Conservation (phyloP, 2,329 filamentous ascomycete genomes). For the Seiridium unicorne region DNA sequence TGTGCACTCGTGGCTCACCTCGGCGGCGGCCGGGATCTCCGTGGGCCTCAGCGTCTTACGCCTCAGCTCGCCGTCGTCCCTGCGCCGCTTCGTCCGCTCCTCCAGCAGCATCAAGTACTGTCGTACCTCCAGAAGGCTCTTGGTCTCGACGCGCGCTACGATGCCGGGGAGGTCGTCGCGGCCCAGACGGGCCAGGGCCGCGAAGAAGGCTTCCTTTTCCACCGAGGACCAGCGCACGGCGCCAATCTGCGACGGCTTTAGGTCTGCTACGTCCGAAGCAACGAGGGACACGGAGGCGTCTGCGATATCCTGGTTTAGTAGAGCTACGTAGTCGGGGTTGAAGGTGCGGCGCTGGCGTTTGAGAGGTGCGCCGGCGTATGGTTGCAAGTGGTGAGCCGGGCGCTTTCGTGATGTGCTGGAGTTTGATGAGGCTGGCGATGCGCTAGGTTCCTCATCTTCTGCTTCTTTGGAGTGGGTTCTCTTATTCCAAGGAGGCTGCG, state of each 20-base stretch:
- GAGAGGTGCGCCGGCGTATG: constrained; percentile 29
- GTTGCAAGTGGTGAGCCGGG: constrained; percentile 11
- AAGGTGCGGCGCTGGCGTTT: constrained; percentile 44
- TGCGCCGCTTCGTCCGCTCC: constrained; percentile 40
- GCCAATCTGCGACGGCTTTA: constrained; percentile 61
- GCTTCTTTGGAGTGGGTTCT: background rate
- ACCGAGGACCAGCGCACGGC: constrained; percentile 64
- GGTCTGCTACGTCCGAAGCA: constrained; percentile 22
- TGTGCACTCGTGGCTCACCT: constrained; percentile 67
- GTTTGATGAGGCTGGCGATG: background rate
- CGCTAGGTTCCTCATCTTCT: background rate
- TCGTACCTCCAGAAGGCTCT: constrained; percentile 71
- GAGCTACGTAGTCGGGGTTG: constrained; percentile 44
- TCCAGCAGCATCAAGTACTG: constrained; percentile 67
- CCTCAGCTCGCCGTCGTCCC: constrained; percentile 25
- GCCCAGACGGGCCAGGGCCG: constrained; percentile 62
- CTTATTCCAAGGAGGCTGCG: background rate
- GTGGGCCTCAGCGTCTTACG: constrained; percentile 40
- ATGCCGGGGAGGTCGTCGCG: constrained; percentile 62
- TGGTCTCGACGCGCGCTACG: constrained; percentile 62
- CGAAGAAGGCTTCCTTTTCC: constrained; percentile 73
- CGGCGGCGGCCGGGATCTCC: constrained; percentile 69
- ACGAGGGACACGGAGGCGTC: constrained; percentile 43
- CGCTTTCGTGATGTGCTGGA: constrained; percentile 3
- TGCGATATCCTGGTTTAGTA: constrained; percentile 58